Percentiles rank a stretch among this genome's conserved stretches.
Evolutionary conservation across 1,284 basidiomycete species (phyloP).

Genomic region (Xerocomus tenax): DNA sequence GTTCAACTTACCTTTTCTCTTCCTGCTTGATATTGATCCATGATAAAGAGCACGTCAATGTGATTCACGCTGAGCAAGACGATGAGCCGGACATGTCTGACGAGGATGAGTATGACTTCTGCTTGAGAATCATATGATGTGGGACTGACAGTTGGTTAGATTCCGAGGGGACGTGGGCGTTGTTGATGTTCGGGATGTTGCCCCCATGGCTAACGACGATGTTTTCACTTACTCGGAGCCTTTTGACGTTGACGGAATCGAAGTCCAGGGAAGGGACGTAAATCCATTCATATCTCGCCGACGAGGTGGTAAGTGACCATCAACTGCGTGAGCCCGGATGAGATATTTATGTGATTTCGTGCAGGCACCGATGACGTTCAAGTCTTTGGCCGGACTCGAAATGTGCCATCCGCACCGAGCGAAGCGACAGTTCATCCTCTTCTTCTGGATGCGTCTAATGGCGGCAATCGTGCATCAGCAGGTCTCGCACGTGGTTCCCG

Average conservation of each 20-base stretch:
- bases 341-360: conserved; percentile 7
- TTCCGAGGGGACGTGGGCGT: conserved; percentile 45
- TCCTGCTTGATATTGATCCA: conserved; percentile 9
- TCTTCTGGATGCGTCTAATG: conserved; percentile 54
- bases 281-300: conserved; percentile 48
- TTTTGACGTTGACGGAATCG: conserved; percentile 35
- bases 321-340: background rate
- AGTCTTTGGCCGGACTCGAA: conserved; percentile 56
- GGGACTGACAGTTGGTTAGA: conserved; percentile 29
- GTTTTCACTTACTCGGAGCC: conserved; percentile 50
- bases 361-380: conserved; percentile 47
- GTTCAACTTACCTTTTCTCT: conserved; percentile 1
- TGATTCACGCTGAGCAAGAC: conserved; percentile 47
- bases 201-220: conserved; percentile 34
- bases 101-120: conserved; percentile 54
- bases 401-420: conserved; percentile 39
- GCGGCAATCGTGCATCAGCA: conserved; percentile 38
- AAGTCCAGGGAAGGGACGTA: conserved; percentile 34
- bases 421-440: conserved; percentile 78
- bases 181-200: conserved; percentile 38
- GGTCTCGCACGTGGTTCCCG: conserved; percentile 46
- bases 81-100: conserved; percentile 63
- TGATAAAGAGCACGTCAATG: conserved; percentile 26
- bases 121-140: background rate
- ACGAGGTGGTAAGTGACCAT: conserved; percentile 39